Evolutionary conservation across 257 asterid species (phyloP).

Genomic region (Schizonepeta tenuifolia): DNA sequence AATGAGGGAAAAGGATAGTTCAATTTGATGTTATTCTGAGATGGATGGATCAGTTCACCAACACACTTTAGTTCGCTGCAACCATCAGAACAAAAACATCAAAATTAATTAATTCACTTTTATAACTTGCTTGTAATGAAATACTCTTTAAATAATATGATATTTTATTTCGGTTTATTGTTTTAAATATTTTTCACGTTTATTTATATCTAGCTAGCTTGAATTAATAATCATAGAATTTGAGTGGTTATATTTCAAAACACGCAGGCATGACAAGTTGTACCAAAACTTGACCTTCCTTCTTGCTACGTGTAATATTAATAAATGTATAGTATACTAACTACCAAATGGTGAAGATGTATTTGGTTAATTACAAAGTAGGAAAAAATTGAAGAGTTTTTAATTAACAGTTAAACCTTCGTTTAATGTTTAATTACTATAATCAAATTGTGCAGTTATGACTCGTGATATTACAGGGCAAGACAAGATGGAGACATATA

Average conservation of each 20-base stretch:
- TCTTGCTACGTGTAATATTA: conserved; percentile 4
- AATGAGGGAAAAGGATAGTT: conserved; percentile 35
- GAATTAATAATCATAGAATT: not conserved
- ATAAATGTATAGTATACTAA: not conserved
- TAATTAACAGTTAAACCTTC: not conserved
- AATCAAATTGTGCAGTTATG: not conserved
- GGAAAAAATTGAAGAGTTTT: not conserved
- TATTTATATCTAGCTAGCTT: not conserved
- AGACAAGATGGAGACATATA: not conserved
- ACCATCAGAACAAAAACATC: conserved; percentile 46
- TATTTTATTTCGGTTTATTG: not conserved
- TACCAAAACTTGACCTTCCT: conserved; percentile 1
- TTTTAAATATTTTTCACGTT: not conserved
- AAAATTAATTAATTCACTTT: not conserved
- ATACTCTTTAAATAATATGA: not conserved
- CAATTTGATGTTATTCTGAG: conserved; percentile 31
- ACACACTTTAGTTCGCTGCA: conserved; percentile 53
- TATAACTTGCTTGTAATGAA: conserved; percentile 18
- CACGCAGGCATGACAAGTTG: not conserved
- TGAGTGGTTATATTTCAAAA: not conserved
- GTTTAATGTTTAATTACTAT: not conserved
- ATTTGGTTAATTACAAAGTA: not conserved
- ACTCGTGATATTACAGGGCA: not conserved
- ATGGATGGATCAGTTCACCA: conserved; percentile 61
- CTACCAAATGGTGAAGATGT: not conserved